Evolutionary conservation across 2,329 filamentous ascomycete genomes (phyloP), one percentile per base, ranked within the genome.

Genomic region (Penicillium sp.): DNA sequence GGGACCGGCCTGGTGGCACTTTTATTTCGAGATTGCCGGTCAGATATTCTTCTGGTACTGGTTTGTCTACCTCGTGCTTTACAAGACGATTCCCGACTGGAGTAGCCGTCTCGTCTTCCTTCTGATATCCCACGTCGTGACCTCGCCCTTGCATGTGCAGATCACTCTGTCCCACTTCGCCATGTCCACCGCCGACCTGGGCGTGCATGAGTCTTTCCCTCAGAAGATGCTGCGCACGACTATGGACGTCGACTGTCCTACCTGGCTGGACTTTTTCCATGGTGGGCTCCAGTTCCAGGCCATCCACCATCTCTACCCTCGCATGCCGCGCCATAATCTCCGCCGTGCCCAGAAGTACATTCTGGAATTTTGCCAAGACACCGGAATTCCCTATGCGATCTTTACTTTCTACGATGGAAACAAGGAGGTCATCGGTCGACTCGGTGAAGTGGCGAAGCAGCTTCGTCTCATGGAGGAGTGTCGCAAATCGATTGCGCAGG

Each of bases 151-250:
- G 44, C 90, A 95, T 67, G 81, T 92, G 9, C 90, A 95, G 68
- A 95, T 95, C 66, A 95, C 89, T 0, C 80, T 95, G 15, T 93
- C 88, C 2, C 90, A 95, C 70, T 95, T 95, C 70, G 88, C 88
- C 57, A 95, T 95, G 90, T 92, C 88, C 60, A 95, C 90, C 0
- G 81, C 88, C 9, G 89, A 95, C 61, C 77, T 95, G 10, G 91
- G 91, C 0, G 83, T 87, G 1, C 78, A 84, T 44, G 90, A 95
- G 67, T 93, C 88, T 0, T 95, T 95, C 68, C 83, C 90, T 0
- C 89, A 95, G 70, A 88, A 86, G 68, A 93, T 95, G 86, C 78
- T 95, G 40, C 84, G 91, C 58, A 95, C 90, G 1, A 95, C 90
- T 10, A 95, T 95, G 89, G 89, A 95, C 56, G 84, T 95, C 20